Evolutionary conservation across 2,329 filamentous ascomycete genomes (phyloP), one percentile per base, ranked within the genome.

Genomic region (Hymenotorrendiella dingleyae): DNA sequence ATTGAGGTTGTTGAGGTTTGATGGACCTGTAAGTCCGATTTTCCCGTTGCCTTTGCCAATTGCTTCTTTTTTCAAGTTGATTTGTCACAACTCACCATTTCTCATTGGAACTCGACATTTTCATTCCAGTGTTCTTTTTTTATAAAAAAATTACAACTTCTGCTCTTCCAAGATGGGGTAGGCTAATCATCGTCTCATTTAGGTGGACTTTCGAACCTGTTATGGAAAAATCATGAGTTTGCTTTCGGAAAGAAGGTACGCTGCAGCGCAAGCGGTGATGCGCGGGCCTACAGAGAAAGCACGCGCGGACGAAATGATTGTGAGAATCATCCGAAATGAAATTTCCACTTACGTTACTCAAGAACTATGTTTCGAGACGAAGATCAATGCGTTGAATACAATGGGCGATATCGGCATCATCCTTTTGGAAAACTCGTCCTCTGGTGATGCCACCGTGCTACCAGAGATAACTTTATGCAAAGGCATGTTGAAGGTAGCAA

Each of bases 371-470:
- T 48, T 48, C 27, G 34, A 47, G 36, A 49, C 42, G n/a, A 48
- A 43, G 16, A 46, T 46, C 20, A 47, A 48, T 16, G 47, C 47
- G 3, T 32, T 52, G 34, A 45, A 49, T 22, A 37, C 35, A 6
- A 20, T 52, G 27, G 36, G 19, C 3, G 47, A 46, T 33, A 43
- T 49, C 16, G 42, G 35, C 11, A 23, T 43, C 9, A 6, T 26
- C 21, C 28, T 47, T 20, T 30, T 42, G 23, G 19, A 42, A 6
- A 40, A 4, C 12, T 19, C 16, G 6, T 2, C 35, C 4, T 28
- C 16, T 16, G 11, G 29, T 12, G n/a, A 17, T 21, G 29, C 28
- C 9, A 12, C 1, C 11, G 42, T 22, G 12, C 10, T 24, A 9
- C 23, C n/a, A n/a, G 36, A 35, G 16, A 21, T 33, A 28, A 37